A percentile compares a stretch with the other conserved stretches of the same genome.
Evolutionary conservation across 129 eudicot genomes (phyloP).

Genomic region (Flaveria sonorensis): DNA sequence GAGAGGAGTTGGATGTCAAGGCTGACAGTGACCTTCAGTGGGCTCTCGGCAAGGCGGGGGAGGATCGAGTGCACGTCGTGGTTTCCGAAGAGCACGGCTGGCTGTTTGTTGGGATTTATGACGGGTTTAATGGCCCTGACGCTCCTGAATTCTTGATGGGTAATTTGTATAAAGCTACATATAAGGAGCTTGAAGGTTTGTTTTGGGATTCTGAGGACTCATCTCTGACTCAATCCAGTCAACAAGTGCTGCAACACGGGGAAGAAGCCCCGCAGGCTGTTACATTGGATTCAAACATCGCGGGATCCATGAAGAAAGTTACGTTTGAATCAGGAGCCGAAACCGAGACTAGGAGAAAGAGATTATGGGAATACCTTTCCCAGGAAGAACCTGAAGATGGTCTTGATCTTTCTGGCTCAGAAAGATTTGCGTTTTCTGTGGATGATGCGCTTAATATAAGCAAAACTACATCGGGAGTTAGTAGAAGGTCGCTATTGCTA

Average conservation of each 20-base stretch:
- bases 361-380: conserved; percentile 84
- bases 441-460: conserved; percentile 78
- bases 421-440: conserved; percentile 90
- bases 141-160: conserved; percentile 91
- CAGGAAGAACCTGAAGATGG: conserved; percentile 85
- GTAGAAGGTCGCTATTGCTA: conserved; percentile 64
- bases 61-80: conserved; percentile 95
- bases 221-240: conserved; percentile 3
- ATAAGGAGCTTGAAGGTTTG: conserved; percentile 83
- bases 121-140: conserved; percentile 97
- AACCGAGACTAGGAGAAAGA: conserved; percentile 56
- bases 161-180: conserved; percentile 74
- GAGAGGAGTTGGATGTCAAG: conserved; percentile 15
- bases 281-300: not conserved
- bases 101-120: conserved; percentile 97
- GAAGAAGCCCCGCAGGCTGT: conserved; percentile 13
- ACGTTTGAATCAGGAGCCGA: conserved; percentile 50
- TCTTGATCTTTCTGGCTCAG: conserved; percentile 93
- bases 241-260: conserved; percentile 12
- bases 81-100: conserved; percentile 93
- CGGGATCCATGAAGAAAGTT: conserved; percentile 45
- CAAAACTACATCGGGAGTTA: conserved; percentile 64
- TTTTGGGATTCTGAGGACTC: conserved; percentile 77
- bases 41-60: conserved; percentile 97
- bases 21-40: conserved; percentile 69